phyloP scores from a whole-genome alignment of 2,329 filamentous ascomycete species.

The Drechslera avenae region DNA sequence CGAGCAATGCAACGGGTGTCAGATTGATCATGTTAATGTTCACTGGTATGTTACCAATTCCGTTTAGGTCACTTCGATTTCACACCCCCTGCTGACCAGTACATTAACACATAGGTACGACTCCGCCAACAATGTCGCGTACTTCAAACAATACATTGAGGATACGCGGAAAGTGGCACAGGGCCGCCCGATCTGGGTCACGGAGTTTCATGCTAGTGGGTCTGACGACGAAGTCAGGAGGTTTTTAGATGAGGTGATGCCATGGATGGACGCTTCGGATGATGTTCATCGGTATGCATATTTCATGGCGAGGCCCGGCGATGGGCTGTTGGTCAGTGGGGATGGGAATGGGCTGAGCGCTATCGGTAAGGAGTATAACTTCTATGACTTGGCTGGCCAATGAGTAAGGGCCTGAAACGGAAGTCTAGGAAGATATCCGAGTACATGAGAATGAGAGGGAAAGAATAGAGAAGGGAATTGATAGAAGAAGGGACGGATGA shows the following conservation, averaged over 20 bases:
- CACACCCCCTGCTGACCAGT: no score
- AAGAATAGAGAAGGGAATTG: no score
- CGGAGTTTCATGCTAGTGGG: conserved; percentile 37
- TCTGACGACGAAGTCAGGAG: conserved; percentile 21
- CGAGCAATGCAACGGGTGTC: conserved; percentile 32
- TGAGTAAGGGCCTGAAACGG: no score
- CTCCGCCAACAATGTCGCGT: conserved; percentile 19
- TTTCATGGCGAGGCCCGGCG: conserved; percentile 22
- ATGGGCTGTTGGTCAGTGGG: conserved; percentile 22
- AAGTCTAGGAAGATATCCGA: no score
- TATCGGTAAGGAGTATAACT: conserved; percentile 23
- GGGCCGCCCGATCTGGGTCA: conserved; percentile 52
- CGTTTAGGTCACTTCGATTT: no score
- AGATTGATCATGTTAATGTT: conserved; percentile 43
- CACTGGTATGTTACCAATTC: conserved; percentile 38
- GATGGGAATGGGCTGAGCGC: conserved; percentile 21
- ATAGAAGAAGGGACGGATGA: no score
- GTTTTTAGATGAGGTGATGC: conserved; percentile 37
- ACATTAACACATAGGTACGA: conserved; percentile 25
- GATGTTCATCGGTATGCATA: conserved; percentile 43
- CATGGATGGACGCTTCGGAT: conserved; percentile 37
- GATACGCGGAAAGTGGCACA: conserved; percentile 53
- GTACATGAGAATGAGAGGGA: no score
- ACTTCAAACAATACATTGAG: conserved; percentile 46
- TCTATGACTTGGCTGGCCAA: no score